Conservation (phyloP, 2,329 filamentous ascomycete genomes). For the Penicillium sp. region DNA sequence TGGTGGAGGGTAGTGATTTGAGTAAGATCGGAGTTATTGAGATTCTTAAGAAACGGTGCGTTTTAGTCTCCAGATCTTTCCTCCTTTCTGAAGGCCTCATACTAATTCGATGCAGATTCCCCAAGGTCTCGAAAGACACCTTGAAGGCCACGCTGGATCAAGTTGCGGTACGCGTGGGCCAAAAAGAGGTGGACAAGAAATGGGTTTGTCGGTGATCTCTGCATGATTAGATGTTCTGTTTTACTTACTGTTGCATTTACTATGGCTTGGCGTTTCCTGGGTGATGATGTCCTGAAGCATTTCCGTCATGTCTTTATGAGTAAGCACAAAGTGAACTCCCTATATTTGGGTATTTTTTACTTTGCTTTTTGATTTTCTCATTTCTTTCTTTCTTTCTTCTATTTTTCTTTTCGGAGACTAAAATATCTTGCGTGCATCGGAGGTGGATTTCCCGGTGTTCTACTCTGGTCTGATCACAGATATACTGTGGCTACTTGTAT, state of each 20-base stretch:
- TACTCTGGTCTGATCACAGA: neutral
- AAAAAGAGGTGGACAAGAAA: slow-evolving; percentile 63
- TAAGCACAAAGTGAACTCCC: neutral
- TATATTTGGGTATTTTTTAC: neutral
- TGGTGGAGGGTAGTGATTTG: slow-evolving; percentile 68
- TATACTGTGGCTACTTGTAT: neutral
- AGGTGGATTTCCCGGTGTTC: neutral
- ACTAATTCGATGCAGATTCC: slow-evolving; percentile 53
- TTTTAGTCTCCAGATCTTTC: neutral
- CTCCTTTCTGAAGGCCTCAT: neutral
- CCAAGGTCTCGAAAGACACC: slow-evolving; percentile 66
- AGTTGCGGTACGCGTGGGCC: slow-evolving; percentile 63
- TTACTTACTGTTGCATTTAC: neutral
- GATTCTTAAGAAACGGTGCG: slow-evolving; percentile 67
- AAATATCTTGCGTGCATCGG: neutral
- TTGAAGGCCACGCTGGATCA: slow-evolving; percentile 69
- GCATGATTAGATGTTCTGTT: neutral
- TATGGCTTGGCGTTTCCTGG: neutral
- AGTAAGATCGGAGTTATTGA: slow-evolving; percentile 75
- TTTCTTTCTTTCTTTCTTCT: neutral
- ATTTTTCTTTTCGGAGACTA: neutral
- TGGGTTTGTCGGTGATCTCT: slow-evolving; percentile 54
- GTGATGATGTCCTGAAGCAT: neutral
- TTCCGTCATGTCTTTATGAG: neutral
- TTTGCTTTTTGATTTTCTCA: neutral